Base-by-base conservation (phyloP, 2,329 filamentous ascomycete species). In the Ambrosiella beaveri region DNA sequence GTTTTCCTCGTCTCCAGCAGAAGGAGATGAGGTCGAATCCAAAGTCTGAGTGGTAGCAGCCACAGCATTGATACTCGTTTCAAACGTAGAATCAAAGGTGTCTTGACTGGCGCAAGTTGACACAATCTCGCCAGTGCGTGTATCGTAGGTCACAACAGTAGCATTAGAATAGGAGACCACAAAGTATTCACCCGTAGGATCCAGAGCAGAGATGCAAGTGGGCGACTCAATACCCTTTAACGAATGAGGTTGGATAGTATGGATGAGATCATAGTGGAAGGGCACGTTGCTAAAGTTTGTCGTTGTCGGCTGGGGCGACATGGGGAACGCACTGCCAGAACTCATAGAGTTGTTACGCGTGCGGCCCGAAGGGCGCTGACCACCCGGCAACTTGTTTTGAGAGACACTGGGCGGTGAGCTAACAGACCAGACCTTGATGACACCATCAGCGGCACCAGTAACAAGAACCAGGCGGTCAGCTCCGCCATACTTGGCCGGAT, bases 131-230 rank as follows among this genome's bases (percentile, higher is more conserved):
- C 90, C 93, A 0, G 87, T 89, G 62, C 88, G 77, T 1, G 91
- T 96, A 68, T 97, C 90, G 68, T 91, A 98, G 15, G 97, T 85
- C 13, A 97, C 74, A 56, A 96, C 87, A 1, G 88, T 84, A 1
- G 91, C 88, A 69, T 98, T 90, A 0, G 86, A 81, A 69, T 94
- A 98, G 17, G 88, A 88, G 1, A 96, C 93, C 1, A 96, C 88
- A 69, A 98, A 97, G 4, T 84, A 85, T 65, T 94, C 86, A 1
- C 93, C 91, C 1, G 80, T 81, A 13, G 81, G 74, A 50, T 87
- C 87, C n/a, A 97, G 75, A 0, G 91, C 85, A n/a, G 86, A 85
- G 65, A 98, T 97, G 66, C 86, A 93, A 0, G 93, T 97, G 5
- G 93, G 91, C 12, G 88, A 80, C 54, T 80, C 74, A 59, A 98